Evolutionary conservation across 768 basidiomycete genomes (phyloP), one percentile per base, ranked within the genome.

Genomic region (Phanerodontia chrysosporium): DNA sequence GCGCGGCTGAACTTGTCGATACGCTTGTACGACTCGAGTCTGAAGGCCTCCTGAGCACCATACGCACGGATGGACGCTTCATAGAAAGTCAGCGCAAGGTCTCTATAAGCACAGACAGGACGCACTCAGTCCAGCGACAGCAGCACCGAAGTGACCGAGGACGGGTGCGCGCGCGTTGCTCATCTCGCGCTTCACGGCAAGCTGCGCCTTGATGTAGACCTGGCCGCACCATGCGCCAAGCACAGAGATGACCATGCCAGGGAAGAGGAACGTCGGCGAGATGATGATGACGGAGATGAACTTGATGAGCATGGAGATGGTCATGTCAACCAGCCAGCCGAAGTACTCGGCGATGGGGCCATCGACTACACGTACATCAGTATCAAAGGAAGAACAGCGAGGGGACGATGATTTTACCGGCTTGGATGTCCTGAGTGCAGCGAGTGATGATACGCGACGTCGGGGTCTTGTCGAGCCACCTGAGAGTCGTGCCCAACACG

Each of bases 381-480:
- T 49, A 13, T 32, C n/a, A 16, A 1, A 24, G 9, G 22, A 22
- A 14, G 12, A n/a, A n/a, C n/a, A 1, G 32, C 32, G 0, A 35
- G 14, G 29, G 7, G 32, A 35, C 6, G 2, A 48, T 24, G 10
- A 4, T 42, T 65, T 25, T 57, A 72, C 72, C 57, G 14, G 72
- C 66, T 49, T 72, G 73, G 22, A 88, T 85, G 66, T 89, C 87
- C 55, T 85, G 81, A 1, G 87, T 89, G 67, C 83, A 83, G 51
- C 87, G 78, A 28, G 84, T 74, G 44, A 88, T 82, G 52, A 90
- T 80, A 3, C 87, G 80, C n/a, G 80, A 79, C 0, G 75, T 75
- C 0, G 81, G 81, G 1, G 78, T 80, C 7, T 68, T 75, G 60
- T 83, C 81, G 9, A 83, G 71, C 77, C 78, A 82, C 59, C 81